phyloP scores from a whole-genome alignment of 805 yeast genomes.

The Kurtzmaniella fragi region DNA sequence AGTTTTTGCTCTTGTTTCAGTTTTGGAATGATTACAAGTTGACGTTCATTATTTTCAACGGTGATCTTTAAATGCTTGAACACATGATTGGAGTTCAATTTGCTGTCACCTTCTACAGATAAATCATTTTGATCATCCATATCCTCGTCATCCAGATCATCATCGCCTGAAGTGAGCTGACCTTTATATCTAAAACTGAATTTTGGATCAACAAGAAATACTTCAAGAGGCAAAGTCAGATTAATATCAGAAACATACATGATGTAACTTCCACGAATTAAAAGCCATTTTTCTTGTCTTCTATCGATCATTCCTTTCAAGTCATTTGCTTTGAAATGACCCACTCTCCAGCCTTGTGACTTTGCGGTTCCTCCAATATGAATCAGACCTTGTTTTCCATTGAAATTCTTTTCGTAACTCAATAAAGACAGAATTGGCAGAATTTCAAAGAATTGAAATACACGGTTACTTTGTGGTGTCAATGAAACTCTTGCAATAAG shows the following conservation, averaged over 20 bases:
- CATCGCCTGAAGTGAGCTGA: constrained; percentile 15
- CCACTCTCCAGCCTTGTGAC: constrained; percentile 93
- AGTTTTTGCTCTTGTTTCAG: constrained; percentile 58
- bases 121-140: constrained; percentile 35
- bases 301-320: constrained; percentile 83
- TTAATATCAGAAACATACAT: constrained; percentile 81
- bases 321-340: constrained; percentile 77
- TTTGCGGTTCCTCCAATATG: constrained; percentile 78
- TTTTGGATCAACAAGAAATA: constrained; percentile 78
- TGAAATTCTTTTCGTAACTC: constrained; percentile 73
- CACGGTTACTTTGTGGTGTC: constrained; percentile 74
- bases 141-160: constrained; percentile 38
- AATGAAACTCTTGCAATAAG: constrained; percentile 57
- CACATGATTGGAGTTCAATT: constrained; percentile 35
- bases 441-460: constrained; percentile 84
- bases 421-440: constrained; percentile 83
- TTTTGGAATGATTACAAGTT: constrained; percentile 63
- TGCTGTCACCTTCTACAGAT: constrained; percentile 14
- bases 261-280: constrained; percentile 79
- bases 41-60: constrained; percentile 73
- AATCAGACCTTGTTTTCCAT: constrained; percentile 86
- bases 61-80: constrained; percentile 49
- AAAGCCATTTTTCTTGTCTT: constrained; percentile 88
- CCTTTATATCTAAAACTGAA: constrained; percentile 55
- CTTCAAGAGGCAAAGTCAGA: constrained; percentile 86